Conservation (phyloP, 2,329 filamentous ascomycete genomes). For the Talaromyces atroroseus region DNA sequence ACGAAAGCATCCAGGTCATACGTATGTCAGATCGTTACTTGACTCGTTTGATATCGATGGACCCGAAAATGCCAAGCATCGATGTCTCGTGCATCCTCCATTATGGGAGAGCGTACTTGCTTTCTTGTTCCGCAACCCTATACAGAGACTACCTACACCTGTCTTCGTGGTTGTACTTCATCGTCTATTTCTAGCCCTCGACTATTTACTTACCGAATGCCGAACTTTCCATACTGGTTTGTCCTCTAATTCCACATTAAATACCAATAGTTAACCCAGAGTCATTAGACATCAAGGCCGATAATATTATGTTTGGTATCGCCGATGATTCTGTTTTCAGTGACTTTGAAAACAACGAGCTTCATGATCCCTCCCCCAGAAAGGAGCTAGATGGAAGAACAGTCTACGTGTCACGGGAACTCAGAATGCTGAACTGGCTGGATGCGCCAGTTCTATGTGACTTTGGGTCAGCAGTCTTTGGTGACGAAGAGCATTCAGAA, state of each 20-base stretch:
- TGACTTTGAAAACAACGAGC: conserved; percentile 38
- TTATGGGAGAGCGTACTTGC: conserved; percentile 40
- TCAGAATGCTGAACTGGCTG: conserved; percentile 21
- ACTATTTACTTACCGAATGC: conserved; percentile 45
- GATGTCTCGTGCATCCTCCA: conserved; percentile 36
- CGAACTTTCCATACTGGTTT: conserved; percentile 44
- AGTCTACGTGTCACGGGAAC: conserved; percentile 42
- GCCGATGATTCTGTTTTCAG: conserved; percentile 36
- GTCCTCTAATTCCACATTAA: conserved; percentile 5
- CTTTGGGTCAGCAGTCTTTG: conserved; percentile 43
- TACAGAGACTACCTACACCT: conserved; percentile 17
- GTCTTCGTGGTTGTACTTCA: conserved; percentile 34
- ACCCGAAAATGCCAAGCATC: conserved; percentile 17
- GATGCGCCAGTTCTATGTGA: conserved; percentile 43
- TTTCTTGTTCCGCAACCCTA: conserved; percentile 38
- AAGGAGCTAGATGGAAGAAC: conserved; percentile 38
- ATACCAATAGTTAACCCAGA: neutral
- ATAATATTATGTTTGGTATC: conserved; percentile 45
- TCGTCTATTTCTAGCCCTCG: conserved; percentile 40
- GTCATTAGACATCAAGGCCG: conserved; percentile 41
- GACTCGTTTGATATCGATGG: conserved; percentile 9
- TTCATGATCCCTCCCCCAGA: conserved; percentile 35
- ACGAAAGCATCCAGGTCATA: conserved; percentile 24
- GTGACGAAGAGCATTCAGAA: conserved; percentile 29
- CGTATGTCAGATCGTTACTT: conserved; percentile 18